These are phyloP conservation scores for Cercophora sp. DNA, from an alignment of 495 filamentous ascomycete species.

Conservation along the genomic window DNA sequence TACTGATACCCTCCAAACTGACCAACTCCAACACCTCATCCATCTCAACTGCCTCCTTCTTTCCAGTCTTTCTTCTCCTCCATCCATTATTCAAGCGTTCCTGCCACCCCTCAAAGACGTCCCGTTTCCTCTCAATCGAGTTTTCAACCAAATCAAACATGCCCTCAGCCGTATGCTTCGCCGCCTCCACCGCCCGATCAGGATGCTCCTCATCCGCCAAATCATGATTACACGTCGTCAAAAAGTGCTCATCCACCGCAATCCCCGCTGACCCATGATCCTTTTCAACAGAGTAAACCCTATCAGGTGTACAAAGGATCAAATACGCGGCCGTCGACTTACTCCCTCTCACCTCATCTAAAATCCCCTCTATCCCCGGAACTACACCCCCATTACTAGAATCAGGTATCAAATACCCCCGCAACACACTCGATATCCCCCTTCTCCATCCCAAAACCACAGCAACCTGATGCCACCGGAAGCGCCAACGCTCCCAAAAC, in stretches of 20 bases:
- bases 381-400: no score
- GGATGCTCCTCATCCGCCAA: not conserved
- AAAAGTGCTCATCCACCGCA: slow-evolving; percentile 10
- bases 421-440: slow-evolving; percentile 52
- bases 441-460: slow-evolving; percentile 55
- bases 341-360: slow-evolving; percentile 27
- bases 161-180: slow-evolving; percentile 6
- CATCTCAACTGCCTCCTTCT: not conserved
- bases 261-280: slow-evolving; percentile 39
- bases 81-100: not conserved
- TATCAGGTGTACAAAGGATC: slow-evolving; percentile 47
- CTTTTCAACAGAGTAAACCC: slow-evolving; percentile 53
- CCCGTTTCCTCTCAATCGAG: slow-evolving; percentile 9
- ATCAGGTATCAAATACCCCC: slow-evolving; percentile 38
- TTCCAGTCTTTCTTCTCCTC: no score
- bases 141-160: slow-evolving; percentile 8
- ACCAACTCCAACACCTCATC: slow-evolving; percentile 14
- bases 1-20: slow-evolving; percentile 9
- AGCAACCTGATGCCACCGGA: slow-evolving; percentile 44
- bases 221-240: slow-evolving; percentile 57
- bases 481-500: slow-evolving; percentile 10
- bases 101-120: slow-evolving; percentile 2
- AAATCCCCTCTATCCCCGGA: slow-evolving; percentile 19
- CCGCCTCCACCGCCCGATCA: slow-evolving; percentile 3
- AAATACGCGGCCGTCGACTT: slow-evolving; percentile 57